These are phyloP conservation scores for Phalaenopsis hybrid DNA, from an alignment of 116 monocot genomes.

Conservation along the genomic window DNA sequence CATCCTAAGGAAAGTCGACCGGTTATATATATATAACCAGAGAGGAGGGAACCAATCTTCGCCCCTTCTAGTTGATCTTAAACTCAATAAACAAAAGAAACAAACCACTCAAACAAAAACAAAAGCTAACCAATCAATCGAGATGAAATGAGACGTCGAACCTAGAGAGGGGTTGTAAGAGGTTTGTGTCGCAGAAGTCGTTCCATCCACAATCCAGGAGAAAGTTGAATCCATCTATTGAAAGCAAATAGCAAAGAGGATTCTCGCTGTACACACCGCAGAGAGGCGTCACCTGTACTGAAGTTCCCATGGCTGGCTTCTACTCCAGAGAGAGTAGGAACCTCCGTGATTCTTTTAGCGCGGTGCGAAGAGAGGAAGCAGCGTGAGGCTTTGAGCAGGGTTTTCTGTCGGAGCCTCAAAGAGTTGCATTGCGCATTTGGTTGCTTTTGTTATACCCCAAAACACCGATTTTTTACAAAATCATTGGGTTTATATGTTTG, in stretches of 20 bases:
- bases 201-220: slow-evolving; percentile 98
- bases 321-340: slow-evolving; percentile 1
- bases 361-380: background rate
- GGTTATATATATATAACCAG: too few species aligned
- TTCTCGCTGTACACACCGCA: slow-evolving; percentile 90
- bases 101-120: background rate
- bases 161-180: slow-evolving; percentile 90
- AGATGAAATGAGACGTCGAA: slow-evolving; percentile 8
- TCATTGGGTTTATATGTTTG: too few species aligned
- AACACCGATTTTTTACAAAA: too few species aligned
- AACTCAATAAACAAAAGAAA: background rate
- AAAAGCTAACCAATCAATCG: background rate
- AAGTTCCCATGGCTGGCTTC: slow-evolving; percentile 59
- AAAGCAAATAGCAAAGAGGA: slow-evolving; percentile 86
- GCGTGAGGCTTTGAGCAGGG: background rate
- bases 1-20: background rate
- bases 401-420: too few species aligned
- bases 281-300: slow-evolving; percentile 87
- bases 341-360: background rate
- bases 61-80: background rate
- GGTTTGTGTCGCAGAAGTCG: slow-evolving; percentile 73
- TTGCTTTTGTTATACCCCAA: too few species aligned
- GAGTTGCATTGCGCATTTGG: too few species aligned
- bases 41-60: background rate
- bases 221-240: slow-evolving; percentile 90